Evolutionary conservation across 2,329 filamentous ascomycete genomes (phyloP).

Genomic region (Hirsutella minnesotensis): DNA sequence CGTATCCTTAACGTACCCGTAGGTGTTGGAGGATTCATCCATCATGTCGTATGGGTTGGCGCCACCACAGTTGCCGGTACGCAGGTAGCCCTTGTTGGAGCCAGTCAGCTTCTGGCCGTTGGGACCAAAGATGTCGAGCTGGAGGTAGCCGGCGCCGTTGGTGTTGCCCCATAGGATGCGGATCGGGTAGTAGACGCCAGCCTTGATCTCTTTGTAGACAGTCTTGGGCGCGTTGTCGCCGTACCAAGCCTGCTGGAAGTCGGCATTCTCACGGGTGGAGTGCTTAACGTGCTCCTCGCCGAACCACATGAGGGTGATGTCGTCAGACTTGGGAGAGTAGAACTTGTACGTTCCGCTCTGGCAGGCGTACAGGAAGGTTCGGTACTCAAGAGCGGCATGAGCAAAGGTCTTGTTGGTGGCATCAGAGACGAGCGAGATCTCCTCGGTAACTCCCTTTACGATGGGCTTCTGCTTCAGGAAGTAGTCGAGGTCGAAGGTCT

Average conservation of each 20-base stretch:
- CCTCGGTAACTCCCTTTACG: not conserved
- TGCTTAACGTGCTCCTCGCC: not conserved
- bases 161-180: not conserved
- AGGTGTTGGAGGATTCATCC: not conserved
- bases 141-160: not conserved
- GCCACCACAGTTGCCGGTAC: not conserved
- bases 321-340: not conserved
- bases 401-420: not conserved
- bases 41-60: not conserved
- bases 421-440: not conserved
- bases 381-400: not conserved
- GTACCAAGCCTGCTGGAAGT: not conserved
- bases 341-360: not conserved
- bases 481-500: not conserved
- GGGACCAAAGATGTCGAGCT: not conserved
- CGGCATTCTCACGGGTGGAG: not conserved
- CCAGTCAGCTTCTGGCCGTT: not conserved
- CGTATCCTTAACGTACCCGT: too few relatives aligned
- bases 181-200: not conserved
- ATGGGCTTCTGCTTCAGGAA: not conserved
- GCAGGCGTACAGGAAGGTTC: not conserved
- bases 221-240: not conserved
- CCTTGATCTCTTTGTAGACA: not conserved
- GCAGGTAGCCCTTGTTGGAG: not conserved
- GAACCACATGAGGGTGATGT: not conserved